These are phyloP conservation scores for Krasilnikovozyma curviuscula DNA, from an alignment of 768 basidiomycete genomes.

Conservation along the genomic window DNA sequence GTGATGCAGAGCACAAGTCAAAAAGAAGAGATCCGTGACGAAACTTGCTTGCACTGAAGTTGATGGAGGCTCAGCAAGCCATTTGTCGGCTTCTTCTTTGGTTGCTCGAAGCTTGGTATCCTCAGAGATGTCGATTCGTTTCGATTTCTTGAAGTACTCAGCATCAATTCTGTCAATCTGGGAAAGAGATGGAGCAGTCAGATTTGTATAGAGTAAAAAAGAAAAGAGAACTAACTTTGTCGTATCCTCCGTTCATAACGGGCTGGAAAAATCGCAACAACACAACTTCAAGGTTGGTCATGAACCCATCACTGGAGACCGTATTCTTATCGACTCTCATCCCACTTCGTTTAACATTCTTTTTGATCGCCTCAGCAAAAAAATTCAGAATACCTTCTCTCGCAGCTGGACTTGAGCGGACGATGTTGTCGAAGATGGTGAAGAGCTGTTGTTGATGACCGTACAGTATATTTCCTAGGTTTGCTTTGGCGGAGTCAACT, in stretches of 20 bases:
- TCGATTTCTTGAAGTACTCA: slow-evolving; percentile 52
- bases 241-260: slow-evolving; percentile 77
- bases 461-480: slow-evolving; percentile 67
- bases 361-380: slow-evolving; percentile 49
- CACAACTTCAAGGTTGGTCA: slow-evolving; percentile 73
- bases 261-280: slow-evolving; percentile 75
- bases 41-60: slow-evolving; percentile 54
- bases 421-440: slow-evolving; percentile 69
- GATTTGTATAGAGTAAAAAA: neutral
- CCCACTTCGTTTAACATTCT: slow-evolving; percentile 76
- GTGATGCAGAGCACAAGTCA: slow-evolving; percentile 69
- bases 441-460: slow-evolving; percentile 51
- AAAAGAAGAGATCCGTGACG: slow-evolving; percentile 85
- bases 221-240: slow-evolving; percentile 40
- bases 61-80: slow-evolving; percentile 24
- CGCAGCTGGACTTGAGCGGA: slow-evolving; percentile 56
- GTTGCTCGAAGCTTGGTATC: slow-evolving; percentile 90
- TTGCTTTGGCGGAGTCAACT: slow-evolving; percentile 61
- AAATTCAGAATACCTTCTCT: slow-evolving; percentile 67
- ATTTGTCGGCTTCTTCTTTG: slow-evolving; percentile 60
- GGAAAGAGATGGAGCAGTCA: neutral
- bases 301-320: slow-evolving; percentile 76
- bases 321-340: slow-evolving; percentile 76
- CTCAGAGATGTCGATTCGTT: slow-evolving; percentile 56
- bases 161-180: slow-evolving; percentile 85